A percentile compares a stretch with the other conserved stretches of the same genome.
These are phyloP conservation scores for Corrigiola litoralis DNA, from an alignment of 179 eudicot genomes.

Conservation along the genomic window DNA sequence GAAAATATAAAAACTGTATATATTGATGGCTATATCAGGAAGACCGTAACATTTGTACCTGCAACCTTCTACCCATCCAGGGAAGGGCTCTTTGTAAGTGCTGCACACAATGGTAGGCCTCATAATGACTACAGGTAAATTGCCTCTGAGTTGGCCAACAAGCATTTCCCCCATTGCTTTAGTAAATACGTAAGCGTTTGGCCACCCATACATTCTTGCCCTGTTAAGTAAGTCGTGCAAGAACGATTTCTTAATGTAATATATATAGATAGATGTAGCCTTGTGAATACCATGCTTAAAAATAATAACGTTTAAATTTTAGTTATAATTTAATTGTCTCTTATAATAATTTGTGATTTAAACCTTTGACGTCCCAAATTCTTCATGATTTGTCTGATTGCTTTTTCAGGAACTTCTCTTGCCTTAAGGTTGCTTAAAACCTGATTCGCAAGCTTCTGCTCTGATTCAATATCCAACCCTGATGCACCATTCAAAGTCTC, in stretches of 20 bases:
- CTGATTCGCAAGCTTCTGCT: conserved; percentile 33
- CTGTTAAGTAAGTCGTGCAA: too few species aligned
- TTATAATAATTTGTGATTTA: not conserved
- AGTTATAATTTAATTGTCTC: not conserved
- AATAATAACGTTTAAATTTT: too few species aligned
- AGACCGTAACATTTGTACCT: conserved; percentile 29
- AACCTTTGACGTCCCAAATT: conserved; percentile 43
- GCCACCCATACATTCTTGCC: conserved; percentile 62
- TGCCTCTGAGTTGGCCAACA: conserved; percentile 31
- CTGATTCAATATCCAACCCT: conserved; percentile 31
- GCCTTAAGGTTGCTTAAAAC: conserved; percentile 38
- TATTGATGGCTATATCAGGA: not conserved
- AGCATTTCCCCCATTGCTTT: conserved; percentile 80
- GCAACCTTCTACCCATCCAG: conserved; percentile 74
- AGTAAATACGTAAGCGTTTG: conserved; percentile 64
- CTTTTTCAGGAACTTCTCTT: conserved; percentile 25
- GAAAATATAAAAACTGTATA: not conserved
- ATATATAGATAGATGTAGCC: too few species aligned
- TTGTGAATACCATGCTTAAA: too few species aligned
- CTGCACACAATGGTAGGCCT: conserved; percentile 61
- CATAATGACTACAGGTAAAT: conserved; percentile 43
- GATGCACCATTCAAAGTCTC: conserved; percentile 30
- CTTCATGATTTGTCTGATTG: conserved; percentile 45
- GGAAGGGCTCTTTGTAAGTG: conserved; percentile 60
- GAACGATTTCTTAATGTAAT: too few species aligned